Base-by-base conservation (phyloP, 208 protist genomes). In the Angomonas desouzai region DNA sequence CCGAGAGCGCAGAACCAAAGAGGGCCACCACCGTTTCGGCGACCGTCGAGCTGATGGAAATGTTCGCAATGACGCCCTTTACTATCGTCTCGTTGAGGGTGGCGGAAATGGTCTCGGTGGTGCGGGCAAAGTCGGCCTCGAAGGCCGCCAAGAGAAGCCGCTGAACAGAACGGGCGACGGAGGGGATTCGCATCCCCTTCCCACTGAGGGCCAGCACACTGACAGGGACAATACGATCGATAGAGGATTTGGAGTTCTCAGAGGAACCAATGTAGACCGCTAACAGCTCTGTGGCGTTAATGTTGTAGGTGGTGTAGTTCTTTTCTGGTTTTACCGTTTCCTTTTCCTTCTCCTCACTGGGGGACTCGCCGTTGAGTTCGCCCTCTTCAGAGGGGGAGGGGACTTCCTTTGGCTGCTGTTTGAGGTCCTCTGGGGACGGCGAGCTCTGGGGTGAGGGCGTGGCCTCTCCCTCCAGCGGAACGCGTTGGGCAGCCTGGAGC, bases 141-240 rank as follows among this genome's bases (percentile, higher is more conserved):
- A 91, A 88, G 20, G 85, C 85, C 29, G 70, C 81, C 16, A 87
- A 65, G 34, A 91, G 55, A 3, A 91, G 63, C 9, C 81, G 76
- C 67, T 82, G 81, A 55, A 86, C 74, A 16, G 74, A 74, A 32
- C 68, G 70, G 10, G 79, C 64, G 1, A 77, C 61, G 20, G 68
- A 63, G 18, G 74, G 23, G 47, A 70, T 63, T 11, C 80, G 22
- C 20, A 55, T 34, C 0, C 45, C 40, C 13, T 30, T 47, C 25
- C 48, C 56, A 28, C 32, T 64, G 33, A 80, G 53, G 36, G 65
- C 49, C 13, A 47, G 27, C 27, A 85, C 25, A 23, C 64, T 47
- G 3, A 55, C 48, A 0, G 60, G 48, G 13, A 78, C 78, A 30
- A 72, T 62, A 25, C 38, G 9, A 13, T 63, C 56, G 49, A 84